These are phyloP conservation scores for Penicillium waksmanii DNA, from an alignment of 495 filamentous ascomycete species.

Conservation along the genomic window DNA sequence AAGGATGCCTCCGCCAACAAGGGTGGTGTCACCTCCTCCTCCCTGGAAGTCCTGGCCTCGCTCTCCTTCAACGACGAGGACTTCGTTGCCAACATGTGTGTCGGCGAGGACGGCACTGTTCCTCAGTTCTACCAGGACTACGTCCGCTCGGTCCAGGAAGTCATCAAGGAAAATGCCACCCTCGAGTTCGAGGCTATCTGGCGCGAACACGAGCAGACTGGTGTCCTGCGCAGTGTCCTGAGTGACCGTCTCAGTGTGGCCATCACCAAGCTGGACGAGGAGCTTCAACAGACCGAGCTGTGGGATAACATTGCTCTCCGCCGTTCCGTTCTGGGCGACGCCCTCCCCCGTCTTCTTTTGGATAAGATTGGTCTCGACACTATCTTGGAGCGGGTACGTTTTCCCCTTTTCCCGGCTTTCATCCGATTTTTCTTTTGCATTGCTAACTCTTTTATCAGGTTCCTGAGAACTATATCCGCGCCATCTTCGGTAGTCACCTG, in stretches of 20 bases:
- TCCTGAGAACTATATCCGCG: constrained; percentile 86
- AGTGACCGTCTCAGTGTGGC: constrained; percentile 87
- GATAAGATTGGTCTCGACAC: constrained; percentile 88
- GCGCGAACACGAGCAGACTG: constrained; percentile 85
- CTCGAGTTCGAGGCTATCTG: constrained; percentile 98
- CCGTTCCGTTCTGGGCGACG: constrained; percentile 77
- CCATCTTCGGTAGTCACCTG: constrained; percentile 95
- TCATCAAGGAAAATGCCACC: constrained; percentile 84
- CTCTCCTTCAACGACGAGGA: constrained; percentile 88
- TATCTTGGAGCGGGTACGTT: constrained; percentile 75
- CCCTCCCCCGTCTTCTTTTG: constrained; percentile 80
- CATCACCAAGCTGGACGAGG: constrained; percentile 93
- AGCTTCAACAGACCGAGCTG: constrained; percentile 87
- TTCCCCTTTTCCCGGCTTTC: background rate
- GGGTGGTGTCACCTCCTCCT: constrained; percentile 98
- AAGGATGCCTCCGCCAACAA: constrained; percentile 99
- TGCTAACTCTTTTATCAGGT: constrained; percentile 56
- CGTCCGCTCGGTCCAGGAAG: constrained; percentile 86
- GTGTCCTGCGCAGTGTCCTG: constrained; percentile 75
- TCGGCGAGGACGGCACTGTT: constrained; percentile 72
- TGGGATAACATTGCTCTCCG: constrained; percentile 85
- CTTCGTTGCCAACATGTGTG: constrained; percentile 93
- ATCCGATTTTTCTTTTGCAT: background rate
- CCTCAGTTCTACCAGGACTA: constrained; percentile 92
- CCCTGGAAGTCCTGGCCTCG: constrained; percentile 91